Evolutionary conservation across 2,329 filamentous ascomycete species (phyloP), one percentile per base, ranked within the genome.

Genomic region (Colletotrichum siamense): DNA sequence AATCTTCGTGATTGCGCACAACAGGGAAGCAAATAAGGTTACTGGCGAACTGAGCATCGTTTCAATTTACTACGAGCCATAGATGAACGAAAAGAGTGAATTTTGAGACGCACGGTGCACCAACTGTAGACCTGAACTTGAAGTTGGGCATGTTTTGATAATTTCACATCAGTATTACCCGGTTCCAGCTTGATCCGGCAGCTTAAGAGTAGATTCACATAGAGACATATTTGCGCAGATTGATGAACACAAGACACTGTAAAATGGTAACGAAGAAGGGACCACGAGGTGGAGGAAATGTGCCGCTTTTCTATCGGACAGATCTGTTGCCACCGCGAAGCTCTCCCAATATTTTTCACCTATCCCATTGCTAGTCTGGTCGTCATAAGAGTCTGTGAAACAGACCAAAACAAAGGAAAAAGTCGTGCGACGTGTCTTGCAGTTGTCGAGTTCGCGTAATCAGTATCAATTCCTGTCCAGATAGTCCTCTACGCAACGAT

Each of bases 391-490:
- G 81, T 75, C 75, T 77, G 75, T 70, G 75, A 82, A 82, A 84
- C 84, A 80, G 81, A 82, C 81, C 79, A 79, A 79, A 83, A 84
- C 82, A 84, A 86, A 85, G 82, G 81, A 86, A 85, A 85, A 81
- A 79, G 80, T 82, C 82, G 82, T 82, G 81, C 81, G 81, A 82
- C 79, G 78, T 77, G 78, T 77, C 77, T 78, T 80, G 78, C 75
- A 78, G 77, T 79, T 82, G 79, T 81, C 81, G 78, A 81, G 79
- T 78, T 80, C 80, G 80, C 81, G 81, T 82, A 82, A 82, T 82
- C 84, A 87, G 86, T 82, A 82, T 78, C 84, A 85, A 84, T 82
- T 76, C 81, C 82, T 82, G 82, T 86, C 86, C 85, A 88, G 85
- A 87, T 86, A 83, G 81, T 82, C 82, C 82, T 83, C 83, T 81